phyloP scores from a whole-genome alignment of 2,329 filamentous ascomycete species.

The Cercospora zeae-maydis region DNA sequence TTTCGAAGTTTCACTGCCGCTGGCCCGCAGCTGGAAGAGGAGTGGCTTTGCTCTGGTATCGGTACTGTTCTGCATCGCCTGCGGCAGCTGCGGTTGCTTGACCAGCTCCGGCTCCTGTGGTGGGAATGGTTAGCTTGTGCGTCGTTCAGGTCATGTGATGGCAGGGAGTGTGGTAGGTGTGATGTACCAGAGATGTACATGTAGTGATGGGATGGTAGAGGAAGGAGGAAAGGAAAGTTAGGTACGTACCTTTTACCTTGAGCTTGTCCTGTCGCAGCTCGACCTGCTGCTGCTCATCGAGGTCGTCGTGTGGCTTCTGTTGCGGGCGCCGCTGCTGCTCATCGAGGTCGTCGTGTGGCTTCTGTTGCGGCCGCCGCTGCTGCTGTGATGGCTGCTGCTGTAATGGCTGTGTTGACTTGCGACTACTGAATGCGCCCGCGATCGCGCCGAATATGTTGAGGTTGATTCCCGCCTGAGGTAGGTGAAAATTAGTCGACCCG shows the following conservation, averaged over 20 bases:
- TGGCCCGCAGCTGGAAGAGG: not conserved
- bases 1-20: not conserved
- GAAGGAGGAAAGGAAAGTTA: not conserved
- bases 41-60: constrained; percentile 2
- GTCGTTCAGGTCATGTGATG: not conserved
- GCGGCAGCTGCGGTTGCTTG: constrained; percentile 27
- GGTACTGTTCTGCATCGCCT: constrained; percentile 30
- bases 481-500: not conserved
- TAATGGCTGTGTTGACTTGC: constrained; percentile 29
- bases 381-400: not conserved
- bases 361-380: not conserved
- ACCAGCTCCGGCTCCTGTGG: constrained; percentile 31
- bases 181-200: not conserved
- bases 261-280: constrained; percentile 33
- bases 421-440: constrained; percentile 35
- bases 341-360: not conserved
- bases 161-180: not conserved
- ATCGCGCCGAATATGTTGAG: constrained; percentile 39
- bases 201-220: not conserved
- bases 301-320: not conserved
- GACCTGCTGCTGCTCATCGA: constrained; percentile 17
- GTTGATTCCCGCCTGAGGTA: constrained; percentile 37
- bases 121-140: not conserved
- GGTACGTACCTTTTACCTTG: constrained; percentile 29
- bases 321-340: not conserved